Conservation (phyloP, 2,329 filamentous ascomycete species). For the Leptographium radiaticola region DNA sequence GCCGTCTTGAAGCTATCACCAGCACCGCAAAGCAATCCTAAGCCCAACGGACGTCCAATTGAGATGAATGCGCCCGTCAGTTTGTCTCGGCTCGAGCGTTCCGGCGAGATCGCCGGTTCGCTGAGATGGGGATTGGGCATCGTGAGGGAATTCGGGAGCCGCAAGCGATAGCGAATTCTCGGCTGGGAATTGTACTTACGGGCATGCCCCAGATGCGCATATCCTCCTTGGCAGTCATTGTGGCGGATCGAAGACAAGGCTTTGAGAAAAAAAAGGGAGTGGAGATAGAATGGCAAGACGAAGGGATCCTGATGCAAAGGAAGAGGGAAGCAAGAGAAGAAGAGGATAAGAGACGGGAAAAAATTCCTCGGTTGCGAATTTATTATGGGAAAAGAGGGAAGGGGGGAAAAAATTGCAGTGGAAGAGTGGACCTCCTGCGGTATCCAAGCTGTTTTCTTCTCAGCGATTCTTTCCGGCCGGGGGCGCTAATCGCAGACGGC, state of each 20-base stretch:
- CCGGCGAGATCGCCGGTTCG: background rate
- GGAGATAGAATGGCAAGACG: slow-evolving; percentile 23
- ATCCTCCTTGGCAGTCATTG: slow-evolving; percentile 42
- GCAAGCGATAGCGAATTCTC: slow-evolving; percentile 1
- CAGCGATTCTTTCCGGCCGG: slow-evolving; percentile 39
- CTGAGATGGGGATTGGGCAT: background rate
- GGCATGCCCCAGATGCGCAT: slow-evolving; percentile 54
- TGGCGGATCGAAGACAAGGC: slow-evolving; percentile 31
- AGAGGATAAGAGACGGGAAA: slow-evolving; percentile 2
- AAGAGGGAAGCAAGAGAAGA: slow-evolving; percentile 18
- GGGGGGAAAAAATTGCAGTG: slow-evolving; percentile 30
- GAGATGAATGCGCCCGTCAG: background rate
- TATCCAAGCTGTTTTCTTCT: slow-evolving; percentile 23
- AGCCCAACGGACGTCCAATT: background rate
- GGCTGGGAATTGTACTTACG: slow-evolving; percentile 33
- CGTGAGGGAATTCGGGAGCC: slow-evolving; percentile 13
- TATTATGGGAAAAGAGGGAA: slow-evolving; percentile 1
- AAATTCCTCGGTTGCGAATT: slow-evolving; percentile 2
- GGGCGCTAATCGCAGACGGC: slow-evolving; percentile 14
- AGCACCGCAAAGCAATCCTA: background rate
- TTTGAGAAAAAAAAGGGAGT: slow-evolving; percentile 24
- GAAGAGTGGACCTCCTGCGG: background rate
- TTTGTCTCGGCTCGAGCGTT: background rate
- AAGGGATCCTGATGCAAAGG: slow-evolving; percentile 14
- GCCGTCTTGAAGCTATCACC: background rate